Evolutionary conservation across 2,329 filamentous ascomycete genomes (phyloP), one percentile per base, ranked within the genome.

Genomic region (Claviceps cyperi): DNA sequence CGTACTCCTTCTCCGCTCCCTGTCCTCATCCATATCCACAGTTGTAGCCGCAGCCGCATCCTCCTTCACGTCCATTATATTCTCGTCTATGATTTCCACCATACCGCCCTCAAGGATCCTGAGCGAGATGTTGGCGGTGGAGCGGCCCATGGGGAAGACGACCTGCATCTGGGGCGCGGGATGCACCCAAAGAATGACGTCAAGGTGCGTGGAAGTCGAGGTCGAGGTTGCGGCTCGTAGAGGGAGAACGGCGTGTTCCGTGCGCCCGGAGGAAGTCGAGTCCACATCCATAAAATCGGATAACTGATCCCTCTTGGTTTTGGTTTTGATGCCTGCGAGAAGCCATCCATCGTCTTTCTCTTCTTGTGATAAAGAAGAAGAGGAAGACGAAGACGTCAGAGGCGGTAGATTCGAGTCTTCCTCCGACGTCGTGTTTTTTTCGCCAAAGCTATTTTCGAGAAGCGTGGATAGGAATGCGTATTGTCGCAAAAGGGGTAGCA

Each of bases 401-500:
- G 38, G 17, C 21, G 48, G 51, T 22, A 46, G n/a, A 9, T 55
- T 39, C 41, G 22, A 22, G 4, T 40, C 21, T n/a, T 21, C 19
- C 2, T 51, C 21, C 55, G 43, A 22, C 39, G 13, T 50, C 6
- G 59, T 63, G 43, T 58, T 63, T 44, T 60, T 62, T 4, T 66
- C 59, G 37, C 69, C 70, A 58, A 87, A 84, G 51, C 75, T 79
- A 47, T 76, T 78, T 50, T 74, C 68, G 3, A 91, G 70, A 2
- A 92, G 64, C 0, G 72, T 77, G 1, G 79, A 79, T 4, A 87
- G 69, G 55, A 84, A 80, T 0, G 83, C 83, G 59, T 87, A 92
- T 62, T 92, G 86, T 14, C 87, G 74, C 15, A 92, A 69, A 4
- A 75, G 70, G 0, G 86, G 85, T n/a, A 94, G 71, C 60, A 90